Base-by-base conservation (phyloP, 768 basidiomycete genomes). In the Boletus sp. region DNA sequence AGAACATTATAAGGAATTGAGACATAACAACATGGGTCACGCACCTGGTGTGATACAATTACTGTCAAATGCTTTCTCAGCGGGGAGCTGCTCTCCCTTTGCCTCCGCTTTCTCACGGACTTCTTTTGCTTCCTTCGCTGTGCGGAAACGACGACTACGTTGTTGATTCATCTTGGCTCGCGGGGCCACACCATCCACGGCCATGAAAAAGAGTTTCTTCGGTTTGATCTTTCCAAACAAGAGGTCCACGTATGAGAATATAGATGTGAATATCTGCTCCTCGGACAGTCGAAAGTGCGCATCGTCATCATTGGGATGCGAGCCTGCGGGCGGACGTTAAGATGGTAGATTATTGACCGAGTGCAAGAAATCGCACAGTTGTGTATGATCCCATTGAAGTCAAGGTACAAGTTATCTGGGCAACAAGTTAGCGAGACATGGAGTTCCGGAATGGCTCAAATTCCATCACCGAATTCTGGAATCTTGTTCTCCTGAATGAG, bases 151-250 rank as follows among this genome's bases (percentile, higher is more conserved):
- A 37, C 96, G 79, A 68, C 89, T 87, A 19, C 96, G 85, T 68
- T 98, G 96, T 72, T 98, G 96, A 69, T 99, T 99, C 96, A 98
- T 97, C 81, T 99, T 98, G 33, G 96, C 96, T 43, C 96, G 78
- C 5, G 96, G 96, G 0, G 96, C 96, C 14, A 98, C 95, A 45
- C 96, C 96, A 69, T 98, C 97, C 43, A 99, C 88, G 25, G 96
- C 97, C 90, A 99, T 96, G 73, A 97, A 98, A 72, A 98, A 98
- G 13, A 97, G 76, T 68, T 98, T 97, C 79, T 92, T 88, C 1
- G 97, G 97, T 70, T 95, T 98, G 58, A 99, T 98, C 76, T 95
- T 98, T 30, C 87, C 83, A 72, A 99, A 99, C 7, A 99, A 79
- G 65, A 93, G 90, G 75, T 98, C 94, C 55, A 98, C 93, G 75